Percentiles rank a stretch among this genome's conserved stretches.
Evolutionary conservation across 2,329 filamentous ascomycete genomes (phyloP).

Genomic region (Cercospora beticola): DNA sequence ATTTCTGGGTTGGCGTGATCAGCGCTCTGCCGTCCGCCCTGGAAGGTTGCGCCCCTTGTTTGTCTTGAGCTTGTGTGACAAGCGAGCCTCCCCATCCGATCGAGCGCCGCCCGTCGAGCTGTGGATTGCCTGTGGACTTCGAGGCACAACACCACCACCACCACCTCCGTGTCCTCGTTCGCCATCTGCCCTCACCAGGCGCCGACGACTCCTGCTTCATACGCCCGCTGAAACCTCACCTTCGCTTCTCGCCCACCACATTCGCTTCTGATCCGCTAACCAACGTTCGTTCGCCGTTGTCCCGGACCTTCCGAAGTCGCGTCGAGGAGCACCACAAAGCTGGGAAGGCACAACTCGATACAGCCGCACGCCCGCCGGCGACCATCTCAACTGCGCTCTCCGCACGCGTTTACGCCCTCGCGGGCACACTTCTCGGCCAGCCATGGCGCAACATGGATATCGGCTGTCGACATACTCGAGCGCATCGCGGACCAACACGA

Average conservation of each 20-base stretch:
- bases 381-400: conserved; percentile 5
- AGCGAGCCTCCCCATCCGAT: not conserved
- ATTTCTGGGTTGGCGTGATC: not conserved
- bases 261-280: conserved; percentile 11
- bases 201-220: not conserved
- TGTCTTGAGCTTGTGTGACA: not conserved
- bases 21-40: not conserved
- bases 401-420: conserved; percentile 21
- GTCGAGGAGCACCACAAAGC: not conserved
- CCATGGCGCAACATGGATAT: conserved; percentile 54
- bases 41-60: not conserved
- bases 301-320: not conserved
- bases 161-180: not conserved
- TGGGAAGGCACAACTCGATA: not conserved
- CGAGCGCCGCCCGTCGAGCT: not conserved
- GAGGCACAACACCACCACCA: not conserved
- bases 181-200: not conserved
- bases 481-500: conserved; percentile 57
- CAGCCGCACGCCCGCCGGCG: conserved; percentile 6
- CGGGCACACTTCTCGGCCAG: conserved; percentile 23
- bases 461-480: conserved; percentile 63
- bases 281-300: not conserved
- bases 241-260: conserved; percentile 17
- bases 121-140: conserved; percentile 1
- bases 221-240: conserved; percentile 6